These are phyloP conservation scores for Pistacia atlantica DNA, from an alignment of 345 rosid species.

Conservation along the genomic window DNA sequence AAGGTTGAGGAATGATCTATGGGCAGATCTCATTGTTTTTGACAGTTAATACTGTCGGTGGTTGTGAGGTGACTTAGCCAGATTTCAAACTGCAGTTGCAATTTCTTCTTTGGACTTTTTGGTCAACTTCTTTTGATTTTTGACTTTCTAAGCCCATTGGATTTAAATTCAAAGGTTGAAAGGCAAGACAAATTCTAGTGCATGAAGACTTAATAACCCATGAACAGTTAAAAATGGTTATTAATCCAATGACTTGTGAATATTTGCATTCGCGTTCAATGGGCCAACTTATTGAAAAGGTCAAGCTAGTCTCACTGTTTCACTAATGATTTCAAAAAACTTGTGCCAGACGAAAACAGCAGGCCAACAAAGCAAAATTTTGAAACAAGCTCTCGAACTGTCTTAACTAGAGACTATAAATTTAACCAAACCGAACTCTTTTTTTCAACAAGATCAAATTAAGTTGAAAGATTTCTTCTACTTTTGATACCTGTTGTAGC, in stretches of 20 bases:
- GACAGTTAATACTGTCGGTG: background rate
- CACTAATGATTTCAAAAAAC: too few species aligned
- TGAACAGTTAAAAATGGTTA: too few species aligned
- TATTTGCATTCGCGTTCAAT: too few species aligned
- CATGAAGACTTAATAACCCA: background rate
- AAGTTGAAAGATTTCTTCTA: background rate
- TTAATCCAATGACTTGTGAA: too few species aligned
- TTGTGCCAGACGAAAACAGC: background rate
- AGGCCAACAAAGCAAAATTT: background rate
- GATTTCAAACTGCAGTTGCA: background rate
- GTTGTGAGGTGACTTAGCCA: background rate
- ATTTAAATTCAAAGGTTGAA: background rate
- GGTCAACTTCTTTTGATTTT: background rate
- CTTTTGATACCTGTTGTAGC: background rate
- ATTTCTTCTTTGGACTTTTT: background rate
- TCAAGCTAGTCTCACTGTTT: background rate
- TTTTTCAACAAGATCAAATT: background rate
- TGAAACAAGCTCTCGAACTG: background rate
- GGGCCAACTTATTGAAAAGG: too few species aligned
- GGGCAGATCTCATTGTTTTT: background rate
- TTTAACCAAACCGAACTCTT: background rate
- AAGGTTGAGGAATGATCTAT: background rate
- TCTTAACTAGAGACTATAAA: constrained; percentile 3
- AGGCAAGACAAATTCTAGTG: background rate
- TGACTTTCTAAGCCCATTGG: background rate